Evolutionary conservation across 768 basidiomycete genomes (phyloP).

Genomic region (Basidioascus undulatus): DNA sequence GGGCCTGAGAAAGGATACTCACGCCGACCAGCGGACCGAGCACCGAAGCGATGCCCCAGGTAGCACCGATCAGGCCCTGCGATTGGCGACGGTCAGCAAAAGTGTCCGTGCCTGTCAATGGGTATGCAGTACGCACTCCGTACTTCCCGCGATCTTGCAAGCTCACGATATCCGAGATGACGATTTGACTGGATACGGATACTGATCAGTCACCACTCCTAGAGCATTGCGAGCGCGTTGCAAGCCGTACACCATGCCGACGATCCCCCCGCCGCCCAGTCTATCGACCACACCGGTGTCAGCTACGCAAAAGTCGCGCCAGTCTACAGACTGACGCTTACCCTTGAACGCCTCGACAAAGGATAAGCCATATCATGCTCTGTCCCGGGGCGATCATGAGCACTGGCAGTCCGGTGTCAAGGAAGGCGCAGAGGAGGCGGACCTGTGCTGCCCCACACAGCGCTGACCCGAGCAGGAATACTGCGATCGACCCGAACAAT

Average conservation of each 20-base stretch:
- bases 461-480: slow-evolving; percentile 7
- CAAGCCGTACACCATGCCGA: not conserved
- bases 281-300: too few relatives aligned
- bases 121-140: slow-evolving; percentile 9
- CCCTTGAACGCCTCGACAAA: slow-evolving; percentile 7
- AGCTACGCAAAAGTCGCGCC: too few relatives aligned
- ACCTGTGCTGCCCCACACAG: slow-evolving; percentile 6
- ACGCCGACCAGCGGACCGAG: slow-evolving; percentile 17
- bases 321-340: too few relatives aligned
- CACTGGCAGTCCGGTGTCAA: too few relatives aligned
- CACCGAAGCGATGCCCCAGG: slow-evolving; percentile 17
- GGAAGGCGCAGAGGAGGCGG: too few relatives aligned
- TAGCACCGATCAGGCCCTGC: slow-evolving; percentile 11
- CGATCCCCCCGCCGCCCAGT: not conserved
- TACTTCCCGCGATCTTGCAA: slow-evolving; percentile 16
- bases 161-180: slow-evolving; percentile 17
- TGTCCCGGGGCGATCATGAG: too few relatives aligned
- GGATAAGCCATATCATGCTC: slow-evolving; percentile 6
- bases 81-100: not conserved
- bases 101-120: not conserved
- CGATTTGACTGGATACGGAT: slow-evolving; percentile 4
- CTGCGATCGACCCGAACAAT: slow-evolving; percentile 1
- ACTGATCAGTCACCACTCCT: not conserved
- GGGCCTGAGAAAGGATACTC: too few relatives aligned
- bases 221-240: not conserved